phyloP scores from a whole-genome alignment of 192 early-diverging fungal genomes.

The Backusella sp. region DNA sequence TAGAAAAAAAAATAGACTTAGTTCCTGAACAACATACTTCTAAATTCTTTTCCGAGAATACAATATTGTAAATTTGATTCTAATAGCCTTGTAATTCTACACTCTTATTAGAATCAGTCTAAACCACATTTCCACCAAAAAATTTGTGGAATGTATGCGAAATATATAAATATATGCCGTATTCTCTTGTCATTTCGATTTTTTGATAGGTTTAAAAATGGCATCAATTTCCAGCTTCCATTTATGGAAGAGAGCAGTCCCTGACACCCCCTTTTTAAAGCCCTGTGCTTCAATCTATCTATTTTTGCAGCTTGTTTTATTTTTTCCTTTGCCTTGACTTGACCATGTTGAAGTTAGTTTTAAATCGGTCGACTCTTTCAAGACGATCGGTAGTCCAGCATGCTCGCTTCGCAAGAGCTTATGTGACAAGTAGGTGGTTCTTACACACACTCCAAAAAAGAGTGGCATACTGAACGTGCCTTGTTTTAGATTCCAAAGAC shows the following conservation, averaged over 20 bases:
- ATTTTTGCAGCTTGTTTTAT: neutral
- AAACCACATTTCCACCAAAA: too few relatives aligned
- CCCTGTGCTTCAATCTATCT: neutral
- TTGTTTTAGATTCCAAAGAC: slow-evolving; percentile 21
- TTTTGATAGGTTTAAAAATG: too few relatives aligned
- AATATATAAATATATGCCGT: too few relatives aligned
- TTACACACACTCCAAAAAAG: neutral
- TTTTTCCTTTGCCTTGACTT: neutral
- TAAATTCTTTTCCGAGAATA: too few relatives aligned
- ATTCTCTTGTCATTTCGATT: too few relatives aligned
- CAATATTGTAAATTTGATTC: too few relatives aligned
- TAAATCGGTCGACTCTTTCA: neutral
- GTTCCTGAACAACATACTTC: too few relatives aligned
- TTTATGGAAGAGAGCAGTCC: neutral
- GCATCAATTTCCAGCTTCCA: neutral
- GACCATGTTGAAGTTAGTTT: slow-evolving; percentile 1
- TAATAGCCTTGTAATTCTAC: too few relatives aligned
- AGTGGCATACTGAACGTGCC: neutral
- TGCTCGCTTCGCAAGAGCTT: neutral
- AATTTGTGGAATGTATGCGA: too few relatives aligned
- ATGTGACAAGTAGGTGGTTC: neutral
- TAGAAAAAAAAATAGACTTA: too few relatives aligned
- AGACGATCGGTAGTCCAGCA: neutral
- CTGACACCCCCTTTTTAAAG: neutral
- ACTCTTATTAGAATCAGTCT: too few relatives aligned